Conservation (phyloP, 352 stramenopile genomes). For the Pythium apleroticum region DNA sequence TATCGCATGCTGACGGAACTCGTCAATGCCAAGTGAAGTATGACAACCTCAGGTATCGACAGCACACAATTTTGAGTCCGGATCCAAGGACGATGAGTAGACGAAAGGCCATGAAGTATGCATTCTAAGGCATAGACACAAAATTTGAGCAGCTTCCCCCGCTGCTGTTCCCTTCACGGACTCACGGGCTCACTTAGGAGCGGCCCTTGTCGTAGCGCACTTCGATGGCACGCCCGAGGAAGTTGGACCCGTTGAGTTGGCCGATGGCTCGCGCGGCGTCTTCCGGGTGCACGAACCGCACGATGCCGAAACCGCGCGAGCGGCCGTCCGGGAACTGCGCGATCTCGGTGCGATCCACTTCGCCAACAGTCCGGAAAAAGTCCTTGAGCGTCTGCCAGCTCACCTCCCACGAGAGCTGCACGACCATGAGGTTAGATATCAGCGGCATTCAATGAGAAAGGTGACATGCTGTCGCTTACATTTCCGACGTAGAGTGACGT, state of each 20-base stretch:
- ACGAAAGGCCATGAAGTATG: neutral
- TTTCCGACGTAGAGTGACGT: slow-evolving; percentile 77
- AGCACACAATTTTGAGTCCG: slow-evolving; percentile 10
- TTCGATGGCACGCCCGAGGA: slow-evolving; percentile 65
- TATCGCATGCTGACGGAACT: slow-evolving; percentile 42
- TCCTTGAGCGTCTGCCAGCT: slow-evolving; percentile 75
- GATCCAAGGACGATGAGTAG: neutral
- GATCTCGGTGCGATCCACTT: slow-evolving; percentile 71
- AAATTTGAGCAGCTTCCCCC: slow-evolving; percentile 4
- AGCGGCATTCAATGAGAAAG: neutral
- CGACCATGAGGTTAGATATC: slow-evolving; percentile 58
- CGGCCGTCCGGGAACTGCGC: slow-evolving; percentile 53
- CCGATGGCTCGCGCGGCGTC: slow-evolving; percentile 64
- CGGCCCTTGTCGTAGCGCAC: slow-evolving; percentile 63
- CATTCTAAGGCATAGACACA: slow-evolving; percentile 6
- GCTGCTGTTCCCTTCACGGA: neutral
- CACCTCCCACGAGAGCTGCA: slow-evolving; percentile 63
- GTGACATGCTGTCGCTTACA: slow-evolving; percentile 35
- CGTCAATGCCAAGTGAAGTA: slow-evolving; percentile 19
- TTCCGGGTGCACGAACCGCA: slow-evolving; percentile 53
- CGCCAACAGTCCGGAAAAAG: slow-evolving; percentile 57
- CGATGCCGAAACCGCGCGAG: slow-evolving; percentile 69
- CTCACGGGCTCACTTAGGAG: neutral
- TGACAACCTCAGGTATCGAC: neutral
- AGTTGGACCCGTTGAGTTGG: slow-evolving; percentile 58